These are phyloP conservation scores for Lumnitzera littorea DNA, from an alignment of 345 rosid species.

Conservation along the genomic window DNA sequence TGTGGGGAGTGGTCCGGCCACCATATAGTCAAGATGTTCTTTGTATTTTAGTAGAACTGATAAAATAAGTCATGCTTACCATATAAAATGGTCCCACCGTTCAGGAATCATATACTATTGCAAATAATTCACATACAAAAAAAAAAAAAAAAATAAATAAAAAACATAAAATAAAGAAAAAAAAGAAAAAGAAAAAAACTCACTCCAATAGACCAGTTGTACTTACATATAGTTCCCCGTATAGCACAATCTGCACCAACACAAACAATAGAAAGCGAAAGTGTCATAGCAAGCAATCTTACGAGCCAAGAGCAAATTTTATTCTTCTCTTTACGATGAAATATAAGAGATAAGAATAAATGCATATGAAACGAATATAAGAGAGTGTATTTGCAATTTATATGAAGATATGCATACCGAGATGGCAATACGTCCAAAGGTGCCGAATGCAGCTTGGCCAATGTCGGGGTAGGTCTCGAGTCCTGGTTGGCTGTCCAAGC, in stretches of 20 bases:
- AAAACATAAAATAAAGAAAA: conserved; percentile 1
- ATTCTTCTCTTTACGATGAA: too few species aligned
- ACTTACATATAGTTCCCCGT: conserved; percentile 89
- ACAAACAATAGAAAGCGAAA: not conserved
- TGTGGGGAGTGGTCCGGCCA: too few species aligned
- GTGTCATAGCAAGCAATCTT: too few species aligned
- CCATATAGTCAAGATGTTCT: too few species aligned
- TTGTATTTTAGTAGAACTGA: too few species aligned
- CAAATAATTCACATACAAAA: not conserved
- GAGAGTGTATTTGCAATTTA: too few species aligned
- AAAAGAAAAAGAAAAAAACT: not conserved
- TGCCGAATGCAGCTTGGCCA: conserved; percentile 91
- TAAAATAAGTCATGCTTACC: too few species aligned
- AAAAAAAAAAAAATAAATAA: too few species aligned
- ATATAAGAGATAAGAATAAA: too few species aligned
- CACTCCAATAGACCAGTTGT: conserved; percentile 19
- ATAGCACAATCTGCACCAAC: conserved; percentile 62
- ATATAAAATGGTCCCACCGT: too few species aligned
- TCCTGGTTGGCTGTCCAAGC: conserved; percentile 80
- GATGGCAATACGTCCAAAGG: conserved; percentile 53
- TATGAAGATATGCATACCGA: conserved; percentile 40
- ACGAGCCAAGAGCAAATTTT: too few species aligned
- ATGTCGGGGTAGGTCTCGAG: conserved; percentile 92
- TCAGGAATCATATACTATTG: too few species aligned
- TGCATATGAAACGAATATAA: not conserved